Conservation (phyloP, 2,329 filamentous ascomycete species). For the Aureobasidium sp. region DNA sequence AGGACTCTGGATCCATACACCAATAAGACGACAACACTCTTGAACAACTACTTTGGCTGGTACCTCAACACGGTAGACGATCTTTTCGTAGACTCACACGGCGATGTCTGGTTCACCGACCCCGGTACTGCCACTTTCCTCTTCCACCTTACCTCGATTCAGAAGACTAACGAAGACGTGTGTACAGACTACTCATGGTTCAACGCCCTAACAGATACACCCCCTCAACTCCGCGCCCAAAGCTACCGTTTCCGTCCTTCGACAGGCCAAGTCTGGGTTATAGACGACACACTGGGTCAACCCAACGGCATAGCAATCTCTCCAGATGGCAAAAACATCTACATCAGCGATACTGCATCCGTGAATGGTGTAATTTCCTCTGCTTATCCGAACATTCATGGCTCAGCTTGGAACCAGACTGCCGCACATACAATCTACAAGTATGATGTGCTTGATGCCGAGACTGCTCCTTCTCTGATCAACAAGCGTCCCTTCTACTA, state of each 20-base stretch:
- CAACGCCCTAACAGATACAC: constrained; percentile 27
- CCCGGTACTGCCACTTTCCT: constrained; percentile 20
- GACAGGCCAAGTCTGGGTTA: constrained; percentile 34
- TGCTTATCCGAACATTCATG: constrained; percentile 21
- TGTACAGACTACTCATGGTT: constrained; percentile 29
- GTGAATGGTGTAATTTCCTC: constrained; percentile 6
- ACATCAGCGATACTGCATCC: constrained; percentile 37
- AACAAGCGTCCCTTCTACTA: constrained; percentile 37
- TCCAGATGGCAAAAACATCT: constrained; percentile 38
- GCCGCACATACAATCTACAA: constrained; percentile 32
- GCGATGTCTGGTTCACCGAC: constrained; percentile 46
- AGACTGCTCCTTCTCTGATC: constrained; percentile 29
- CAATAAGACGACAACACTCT: constrained; percentile 33
- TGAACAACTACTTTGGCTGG: constrained; percentile 43
- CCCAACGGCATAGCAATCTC: constrained; percentile 41
- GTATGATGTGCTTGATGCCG: constrained; percentile 29
- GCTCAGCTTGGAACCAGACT: constrained; percentile 27
- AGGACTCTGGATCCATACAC: constrained; percentile 39
- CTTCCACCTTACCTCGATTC: background rate
- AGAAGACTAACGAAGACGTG: background rate
- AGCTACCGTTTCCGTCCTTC: constrained; percentile 37
- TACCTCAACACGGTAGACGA: constrained; percentile 41
- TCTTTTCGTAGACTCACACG: constrained; percentile 31
- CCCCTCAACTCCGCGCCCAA: constrained; percentile 26
- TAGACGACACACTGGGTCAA: constrained; percentile 36